phyloP scores from a whole-genome alignment of 1,139 yeast species.

The Sugiyamaella xylanicola region DNA sequence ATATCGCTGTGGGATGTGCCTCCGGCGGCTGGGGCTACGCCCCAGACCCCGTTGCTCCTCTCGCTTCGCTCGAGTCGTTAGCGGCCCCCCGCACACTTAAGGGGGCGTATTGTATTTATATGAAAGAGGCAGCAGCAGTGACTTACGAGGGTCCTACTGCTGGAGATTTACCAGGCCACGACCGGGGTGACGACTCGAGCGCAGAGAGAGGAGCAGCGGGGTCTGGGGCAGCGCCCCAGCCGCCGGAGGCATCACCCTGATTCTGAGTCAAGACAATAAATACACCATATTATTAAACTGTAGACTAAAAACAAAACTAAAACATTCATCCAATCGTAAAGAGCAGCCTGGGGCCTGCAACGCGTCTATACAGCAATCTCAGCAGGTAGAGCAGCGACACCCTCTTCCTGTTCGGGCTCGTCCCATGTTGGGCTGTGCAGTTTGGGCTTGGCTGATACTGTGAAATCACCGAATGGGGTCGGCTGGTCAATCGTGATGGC shows the following conservation, averaged over 20 bases:
- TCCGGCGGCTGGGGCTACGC: too few relatives aligned
- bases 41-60: too few relatives aligned
- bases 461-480: slow-evolving; percentile 61
- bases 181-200: not conserved
- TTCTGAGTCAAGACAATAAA: not conserved
- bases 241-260: not conserved
- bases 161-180: too few relatives aligned
- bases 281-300: not conserved
- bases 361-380: not conserved
- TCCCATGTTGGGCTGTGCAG: slow-evolving; percentile 14
- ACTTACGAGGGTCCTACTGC: too few relatives aligned
- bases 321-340: not conserved
- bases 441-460: slow-evolving; percentile 49
- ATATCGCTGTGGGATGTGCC: too few relatives aligned
- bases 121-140: too few relatives aligned
- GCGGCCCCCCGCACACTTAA: too few relatives aligned
- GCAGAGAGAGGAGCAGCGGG: not conserved
- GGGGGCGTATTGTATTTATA: too few relatives aligned
- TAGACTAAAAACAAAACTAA: not conserved
- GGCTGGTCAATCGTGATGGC: slow-evolving; percentile 66
- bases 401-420: slow-evolving; percentile 5
- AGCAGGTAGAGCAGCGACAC: not conserved
- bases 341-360: not conserved
- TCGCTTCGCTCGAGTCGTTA: too few relatives aligned
- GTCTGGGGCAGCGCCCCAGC: not conserved